phyloP scores from a whole-genome alignment of 129 eudicot species.

The Flaveria robusta region DNA sequence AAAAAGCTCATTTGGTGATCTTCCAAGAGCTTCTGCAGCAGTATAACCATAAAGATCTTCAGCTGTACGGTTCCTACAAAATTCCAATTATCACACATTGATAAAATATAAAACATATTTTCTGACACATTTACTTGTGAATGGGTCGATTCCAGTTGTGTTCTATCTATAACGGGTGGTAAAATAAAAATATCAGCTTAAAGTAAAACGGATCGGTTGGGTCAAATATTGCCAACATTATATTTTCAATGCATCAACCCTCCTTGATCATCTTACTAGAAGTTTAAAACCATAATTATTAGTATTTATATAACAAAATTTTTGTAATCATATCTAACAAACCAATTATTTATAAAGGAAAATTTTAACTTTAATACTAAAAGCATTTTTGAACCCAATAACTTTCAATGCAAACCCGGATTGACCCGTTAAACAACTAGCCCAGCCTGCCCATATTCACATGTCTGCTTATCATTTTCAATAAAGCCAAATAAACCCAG shows the following conservation, averaged over 20 bases:
- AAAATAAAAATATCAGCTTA: background rate
- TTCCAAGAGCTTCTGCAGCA: slow-evolving; percentile 79
- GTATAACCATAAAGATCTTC: slow-evolving; percentile 79
- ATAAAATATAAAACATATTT: slow-evolving; percentile 9
- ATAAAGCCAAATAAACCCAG: background rate
- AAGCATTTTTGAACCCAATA: background rate
- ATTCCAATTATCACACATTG: background rate
- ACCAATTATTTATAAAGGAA: background rate
- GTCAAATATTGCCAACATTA: background rate
- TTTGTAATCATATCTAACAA: background rate
- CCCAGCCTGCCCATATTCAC: background rate
- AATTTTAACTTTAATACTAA: background rate
- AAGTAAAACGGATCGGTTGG: background rate
- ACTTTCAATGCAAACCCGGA: background rate
- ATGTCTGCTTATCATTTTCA: background rate
- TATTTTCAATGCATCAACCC: background rate
- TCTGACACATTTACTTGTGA: background rate
- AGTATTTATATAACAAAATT: background rate
- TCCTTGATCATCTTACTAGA: background rate
- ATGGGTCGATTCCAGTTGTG: background rate
- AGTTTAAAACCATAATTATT: background rate
- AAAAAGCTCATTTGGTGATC: slow-evolving; percentile 48
- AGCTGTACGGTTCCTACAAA: slow-evolving; percentile 83
- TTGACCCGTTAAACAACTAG: background rate
- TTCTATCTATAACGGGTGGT: background rate